Conservation (phyloP, 2,329 filamentous ascomycete genomes). For the Pezicula carpinea region DNA sequence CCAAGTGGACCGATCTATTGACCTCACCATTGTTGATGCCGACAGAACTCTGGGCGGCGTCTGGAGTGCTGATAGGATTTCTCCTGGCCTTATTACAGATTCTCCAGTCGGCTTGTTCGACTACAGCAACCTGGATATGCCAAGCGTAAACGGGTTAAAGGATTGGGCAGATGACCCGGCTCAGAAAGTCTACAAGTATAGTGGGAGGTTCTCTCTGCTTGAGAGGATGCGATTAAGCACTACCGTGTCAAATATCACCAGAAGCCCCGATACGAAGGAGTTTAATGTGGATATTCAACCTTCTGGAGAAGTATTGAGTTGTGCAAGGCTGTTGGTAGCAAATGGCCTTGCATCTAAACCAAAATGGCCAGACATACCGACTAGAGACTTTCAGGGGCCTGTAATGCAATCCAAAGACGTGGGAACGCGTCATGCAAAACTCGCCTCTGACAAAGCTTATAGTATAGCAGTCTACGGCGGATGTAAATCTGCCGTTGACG, state of each 20-base stretch:
- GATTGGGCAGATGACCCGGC: constrained; percentile 10
- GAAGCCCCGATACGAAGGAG: constrained; percentile 2
- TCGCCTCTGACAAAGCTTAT: constrained; percentile 5
- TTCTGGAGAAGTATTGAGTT: constrained; percentile 3
- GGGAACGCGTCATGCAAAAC: constrained; percentile 1
- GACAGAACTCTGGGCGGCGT: constrained; percentile 11
- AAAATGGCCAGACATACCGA: constrained; percentile 8
- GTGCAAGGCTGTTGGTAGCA: constrained; percentile 11
- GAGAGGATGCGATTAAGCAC: constrained; percentile 6
- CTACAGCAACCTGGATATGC: constrained; percentile 11
- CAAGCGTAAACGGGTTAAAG: constrained; percentile 7
- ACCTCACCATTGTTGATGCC: constrained; percentile 12
- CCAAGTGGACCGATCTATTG: constrained; percentile 6
- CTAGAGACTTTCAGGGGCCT: constrained; percentile 2
- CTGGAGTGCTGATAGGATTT: constrained; percentile 7
- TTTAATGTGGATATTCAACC: constrained; percentile 6
- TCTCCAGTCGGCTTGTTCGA: constrained; percentile 10
- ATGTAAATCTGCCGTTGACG: constrained; percentile 10
- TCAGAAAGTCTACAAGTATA: constrained; percentile 7
- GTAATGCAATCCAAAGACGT: constrained; percentile 11
- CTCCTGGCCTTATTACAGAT: constrained; percentile 7
- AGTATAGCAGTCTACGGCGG: constrained; percentile 10
- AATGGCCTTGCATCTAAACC: constrained; percentile 10
- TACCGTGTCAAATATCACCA: constrained; percentile 4
- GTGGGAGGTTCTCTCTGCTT: constrained; percentile 7